A percentile compares a stretch with the other conserved stretches of the same genome.
These are phyloP conservation scores for Mycosarcoma mackinlayi DNA, from an alignment of 1,284 basidiomycete genomes.

Conservation along the genomic window DNA sequence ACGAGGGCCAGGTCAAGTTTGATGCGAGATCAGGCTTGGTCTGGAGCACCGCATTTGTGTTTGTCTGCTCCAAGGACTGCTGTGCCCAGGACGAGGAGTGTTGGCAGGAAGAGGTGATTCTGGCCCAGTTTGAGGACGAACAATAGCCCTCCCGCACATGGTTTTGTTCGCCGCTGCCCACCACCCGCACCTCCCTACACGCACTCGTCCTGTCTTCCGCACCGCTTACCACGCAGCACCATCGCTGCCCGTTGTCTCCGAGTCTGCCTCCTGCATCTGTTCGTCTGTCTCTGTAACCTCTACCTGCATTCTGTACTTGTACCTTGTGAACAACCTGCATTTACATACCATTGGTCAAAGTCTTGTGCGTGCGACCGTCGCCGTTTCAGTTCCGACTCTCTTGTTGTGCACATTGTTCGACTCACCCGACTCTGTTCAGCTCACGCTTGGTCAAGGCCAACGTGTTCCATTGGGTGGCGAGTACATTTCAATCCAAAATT, in stretches of 20 bases:
- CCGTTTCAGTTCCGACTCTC: too few relatives aligned
- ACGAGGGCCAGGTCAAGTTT: slow-evolving; percentile 1
- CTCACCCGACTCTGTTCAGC: not conserved
- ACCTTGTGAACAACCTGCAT: too few relatives aligned
- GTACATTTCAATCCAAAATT: too few relatives aligned
- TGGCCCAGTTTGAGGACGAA: slow-evolving; percentile 58
- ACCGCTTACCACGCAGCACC: too few relatives aligned
- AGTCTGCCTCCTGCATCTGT: too few relatives aligned
- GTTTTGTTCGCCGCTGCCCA: not conserved
- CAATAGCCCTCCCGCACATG: slow-evolving; percentile 4
- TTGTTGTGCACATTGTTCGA: too few relatives aligned
- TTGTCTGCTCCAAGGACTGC: slow-evolving; percentile 62
- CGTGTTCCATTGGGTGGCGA: too few relatives aligned
- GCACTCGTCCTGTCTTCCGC: too few relatives aligned
- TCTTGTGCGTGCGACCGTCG: too few relatives aligned
- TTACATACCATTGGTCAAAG: too few relatives aligned
- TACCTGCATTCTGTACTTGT: slow-evolving; percentile 13
- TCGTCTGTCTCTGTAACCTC: not conserved
- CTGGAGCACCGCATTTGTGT: slow-evolving; percentile 65
- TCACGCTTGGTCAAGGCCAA: not conserved
- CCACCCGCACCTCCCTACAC: not conserved
- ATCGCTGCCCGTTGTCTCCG: too few relatives aligned
- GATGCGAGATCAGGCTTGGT: slow-evolving; percentile 53
- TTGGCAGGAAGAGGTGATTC: slow-evolving; percentile 56
- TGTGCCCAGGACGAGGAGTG: slow-evolving; percentile 35